Evolutionary conservation across 345 rosid genomes (phyloP).

Genomic region (Geranium rotundifolium): DNA sequence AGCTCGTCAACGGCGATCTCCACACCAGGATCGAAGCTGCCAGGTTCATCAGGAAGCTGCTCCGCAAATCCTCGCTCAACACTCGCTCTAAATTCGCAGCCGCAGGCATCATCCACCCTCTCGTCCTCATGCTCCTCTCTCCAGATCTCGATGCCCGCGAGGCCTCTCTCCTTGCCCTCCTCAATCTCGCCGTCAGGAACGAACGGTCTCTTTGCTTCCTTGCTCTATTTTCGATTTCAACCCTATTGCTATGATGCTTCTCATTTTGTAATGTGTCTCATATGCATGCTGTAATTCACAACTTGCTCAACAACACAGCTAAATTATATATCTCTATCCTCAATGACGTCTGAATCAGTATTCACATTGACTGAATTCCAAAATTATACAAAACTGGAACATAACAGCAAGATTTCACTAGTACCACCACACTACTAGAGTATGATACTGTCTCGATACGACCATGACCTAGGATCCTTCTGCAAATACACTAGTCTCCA

Average conservation of each 20-base stretch:
- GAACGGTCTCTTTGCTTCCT: slow-evolving; percentile 23
- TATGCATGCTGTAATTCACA: too few species aligned
- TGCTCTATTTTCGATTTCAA: not conserved
- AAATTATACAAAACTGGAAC: too few species aligned
- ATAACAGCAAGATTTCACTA: too few species aligned
- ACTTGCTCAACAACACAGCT: too few species aligned
- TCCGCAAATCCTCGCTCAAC: slow-evolving; percentile 43
- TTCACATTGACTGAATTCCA: too few species aligned
- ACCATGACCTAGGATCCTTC: too few species aligned
- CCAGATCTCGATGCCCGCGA: slow-evolving; percentile 49
- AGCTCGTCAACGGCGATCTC: slow-evolving; percentile 51
- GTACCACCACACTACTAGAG: too few species aligned
- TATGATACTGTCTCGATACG: too few species aligned
- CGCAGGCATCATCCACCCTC: slow-evolving; percentile 63
- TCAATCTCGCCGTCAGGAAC: slow-evolving; percentile 67
- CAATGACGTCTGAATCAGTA: too few species aligned
- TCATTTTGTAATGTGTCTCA: slow-evolving; percentile 1
- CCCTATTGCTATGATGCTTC: not conserved
- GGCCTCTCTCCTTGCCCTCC: slow-evolving; percentile 68
- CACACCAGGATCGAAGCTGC: slow-evolving; percentile 54
- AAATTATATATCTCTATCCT: too few species aligned
- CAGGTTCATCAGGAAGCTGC: slow-evolving; percentile 39
- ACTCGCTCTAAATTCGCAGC: slow-evolving; percentile 57
- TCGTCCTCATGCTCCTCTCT: slow-evolving; percentile 50
- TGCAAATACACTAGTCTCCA: too few species aligned